Evolutionary conservation across 768 basidiomycete species (phyloP).

Genomic region (Trametes villosa): DNA sequence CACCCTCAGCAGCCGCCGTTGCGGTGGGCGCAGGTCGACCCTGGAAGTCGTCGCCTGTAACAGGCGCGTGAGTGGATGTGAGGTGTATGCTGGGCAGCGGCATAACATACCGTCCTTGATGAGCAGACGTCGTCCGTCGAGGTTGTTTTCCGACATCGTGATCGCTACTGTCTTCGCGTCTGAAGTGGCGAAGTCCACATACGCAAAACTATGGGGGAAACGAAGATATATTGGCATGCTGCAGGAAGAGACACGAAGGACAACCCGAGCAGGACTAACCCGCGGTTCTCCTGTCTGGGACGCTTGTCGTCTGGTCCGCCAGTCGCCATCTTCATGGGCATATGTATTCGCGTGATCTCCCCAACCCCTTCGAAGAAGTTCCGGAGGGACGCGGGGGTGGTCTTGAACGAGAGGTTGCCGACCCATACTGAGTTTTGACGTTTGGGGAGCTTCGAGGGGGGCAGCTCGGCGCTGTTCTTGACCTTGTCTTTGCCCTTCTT

Average conservation of each 20-base stretch:
- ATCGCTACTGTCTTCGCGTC: conserved; percentile 81
- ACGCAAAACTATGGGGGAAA: conserved; percentile 76
- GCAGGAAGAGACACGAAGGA: background rate
- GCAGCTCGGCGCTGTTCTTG: conserved; percentile 34
- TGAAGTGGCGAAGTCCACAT: conserved; percentile 87
- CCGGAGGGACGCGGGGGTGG: conserved; percentile 72
- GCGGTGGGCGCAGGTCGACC: conserved; percentile 62
- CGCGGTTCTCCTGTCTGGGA: conserved; percentile 70
- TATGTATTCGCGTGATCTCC: conserved; percentile 79
- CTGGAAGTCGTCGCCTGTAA: conserved; percentile 70
- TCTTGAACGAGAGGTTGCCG: conserved; percentile 92
- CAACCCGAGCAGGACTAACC: conserved; percentile 51
- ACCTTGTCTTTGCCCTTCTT: conserved; percentile 46
- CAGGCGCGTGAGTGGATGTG: conserved; percentile 1
- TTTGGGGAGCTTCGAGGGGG: conserved; percentile 43
- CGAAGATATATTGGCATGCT: conserved; percentile 23
- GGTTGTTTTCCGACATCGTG: conserved; percentile 74
- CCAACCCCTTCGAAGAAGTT: conserved; percentile 72
- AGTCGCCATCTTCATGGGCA: conserved; percentile 75
- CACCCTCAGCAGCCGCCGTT: conserved; percentile 37
- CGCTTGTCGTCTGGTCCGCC: conserved; percentile 43
- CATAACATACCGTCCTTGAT: conserved; percentile 84
- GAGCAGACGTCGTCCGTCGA: conserved; percentile 85
- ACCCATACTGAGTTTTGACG: conserved; percentile 94
- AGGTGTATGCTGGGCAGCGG: background rate